Conservation (phyloP, 192 early-diverging fungal genomes). For the Obelidium mucronatum region DNA sequence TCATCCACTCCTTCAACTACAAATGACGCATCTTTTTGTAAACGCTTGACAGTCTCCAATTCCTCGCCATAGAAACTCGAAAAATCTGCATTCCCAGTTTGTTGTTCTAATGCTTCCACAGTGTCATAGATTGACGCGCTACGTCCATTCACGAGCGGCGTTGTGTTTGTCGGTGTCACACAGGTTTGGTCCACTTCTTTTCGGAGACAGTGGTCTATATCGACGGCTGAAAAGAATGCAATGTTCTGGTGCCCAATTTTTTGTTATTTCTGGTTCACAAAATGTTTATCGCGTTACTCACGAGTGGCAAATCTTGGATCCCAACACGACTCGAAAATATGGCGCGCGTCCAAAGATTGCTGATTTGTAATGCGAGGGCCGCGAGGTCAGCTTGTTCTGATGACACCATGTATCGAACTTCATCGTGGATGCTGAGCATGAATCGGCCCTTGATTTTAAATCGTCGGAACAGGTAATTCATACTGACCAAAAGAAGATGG, state of each 20-base stretch:
- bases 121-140: conserved; percentile 35
- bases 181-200: conserved; percentile 92
- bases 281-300: conserved; percentile 38
- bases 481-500: conserved; percentile 87
- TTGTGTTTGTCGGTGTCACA: conserved; percentile 80
- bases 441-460: conserved; percentile 84
- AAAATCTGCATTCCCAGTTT: background rate
- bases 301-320: conserved; percentile 85
- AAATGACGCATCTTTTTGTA: background rate
- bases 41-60: conserved; percentile 25
- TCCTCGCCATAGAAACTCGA: conserved; percentile 15
- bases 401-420: conserved; percentile 86
- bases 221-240: conserved; percentile 94
- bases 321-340: conserved; percentile 87
- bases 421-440: conserved; percentile 93
- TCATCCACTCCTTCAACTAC: background rate
- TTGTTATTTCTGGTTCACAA: background rate
- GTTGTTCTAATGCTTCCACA: conserved; percentile 1
- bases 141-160: conserved; percentile 30
- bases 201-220: conserved; percentile 89
- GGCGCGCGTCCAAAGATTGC: conserved; percentile 92
- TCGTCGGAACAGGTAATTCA: conserved; percentile 80
- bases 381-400: conserved; percentile 77
- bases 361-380: conserved; percentile 86
- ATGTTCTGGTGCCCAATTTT: conserved; percentile 61